These are phyloP conservation scores for Dalbergia cultrata DNA, from an alignment of 306 rosid species.

Conservation along the genomic window DNA sequence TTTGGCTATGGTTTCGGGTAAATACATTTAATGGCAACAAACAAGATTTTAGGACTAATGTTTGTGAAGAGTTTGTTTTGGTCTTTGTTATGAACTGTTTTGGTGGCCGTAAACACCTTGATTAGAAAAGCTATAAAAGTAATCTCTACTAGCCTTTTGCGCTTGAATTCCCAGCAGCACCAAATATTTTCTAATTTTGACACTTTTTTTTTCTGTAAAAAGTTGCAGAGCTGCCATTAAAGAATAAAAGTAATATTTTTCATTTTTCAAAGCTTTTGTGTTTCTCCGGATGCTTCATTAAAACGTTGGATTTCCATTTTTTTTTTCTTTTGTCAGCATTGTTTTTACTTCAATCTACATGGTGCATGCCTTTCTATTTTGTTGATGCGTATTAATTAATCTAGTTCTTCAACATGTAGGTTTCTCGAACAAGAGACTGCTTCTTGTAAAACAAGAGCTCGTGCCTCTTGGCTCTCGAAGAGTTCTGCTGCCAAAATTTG, in stretches of 20 bases:
- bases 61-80: conserved; percentile 34
- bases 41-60: conserved; percentile 23
- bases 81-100: conserved; percentile 38
- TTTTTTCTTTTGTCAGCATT: neutral
- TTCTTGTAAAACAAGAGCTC: conserved; percentile 3
- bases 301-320: conserved; percentile 12
- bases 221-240: conserved; percentile 2
- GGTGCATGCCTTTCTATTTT: neutral
- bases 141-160: conserved; percentile 5
- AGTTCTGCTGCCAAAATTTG: conserved; percentile 35
- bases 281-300: conserved; percentile 13
- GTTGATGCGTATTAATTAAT: conserved; percentile 35
- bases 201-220: neutral
- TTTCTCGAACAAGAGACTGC: conserved; percentile 29
- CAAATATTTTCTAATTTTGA: conserved; percentile 20
- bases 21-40: conserved; percentile 40
- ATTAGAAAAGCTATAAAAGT: conserved; percentile 27
- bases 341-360: conserved; percentile 26
- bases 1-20: conserved; percentile 41
- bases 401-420: conserved; percentile 43
- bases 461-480: neutral
- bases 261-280: conserved; percentile 16
- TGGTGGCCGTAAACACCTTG: conserved; percentile 43
- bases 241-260: neutral
- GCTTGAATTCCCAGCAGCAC: conserved; percentile 32